phyloP scores from a whole-genome alignment of 2,329 filamentous ascomycete species.

The Fusarium circinatum region DNA sequence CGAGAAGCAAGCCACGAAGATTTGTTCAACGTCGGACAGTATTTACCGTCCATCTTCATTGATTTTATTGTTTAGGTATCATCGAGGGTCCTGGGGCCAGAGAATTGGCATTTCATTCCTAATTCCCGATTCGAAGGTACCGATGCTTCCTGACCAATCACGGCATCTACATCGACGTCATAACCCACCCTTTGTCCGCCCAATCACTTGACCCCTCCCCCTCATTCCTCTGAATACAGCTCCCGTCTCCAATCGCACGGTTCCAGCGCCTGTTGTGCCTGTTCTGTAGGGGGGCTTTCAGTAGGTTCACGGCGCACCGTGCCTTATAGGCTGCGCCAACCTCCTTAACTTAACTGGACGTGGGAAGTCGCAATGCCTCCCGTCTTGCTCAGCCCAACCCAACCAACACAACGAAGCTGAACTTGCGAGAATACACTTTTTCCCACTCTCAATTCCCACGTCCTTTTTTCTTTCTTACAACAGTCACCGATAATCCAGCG shows the following conservation, averaged over 20 bases:
- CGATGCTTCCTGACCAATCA: conserved; percentile 28
- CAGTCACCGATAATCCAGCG: neutral
- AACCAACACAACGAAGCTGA: conserved; percentile 9
- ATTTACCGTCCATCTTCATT: neutral
- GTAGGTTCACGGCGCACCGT: neutral
- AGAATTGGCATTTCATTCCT: neutral
- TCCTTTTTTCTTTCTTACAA: neutral
- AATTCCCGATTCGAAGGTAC: conserved; percentile 10
- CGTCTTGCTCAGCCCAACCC: neutral
- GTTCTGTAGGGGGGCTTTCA: conserved; percentile 3
- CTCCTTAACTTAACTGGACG: neutral
- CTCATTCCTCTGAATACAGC: conserved; percentile 22
- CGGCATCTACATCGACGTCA: conserved; percentile 34
- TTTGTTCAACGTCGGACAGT: neutral
- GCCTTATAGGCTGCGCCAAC: neutral
- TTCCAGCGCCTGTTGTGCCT: conserved; percentile 15
- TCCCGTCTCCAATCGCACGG: neutral
- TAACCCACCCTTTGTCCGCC: conserved; percentile 25
- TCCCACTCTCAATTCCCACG: neutral
- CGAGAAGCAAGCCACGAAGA: neutral
- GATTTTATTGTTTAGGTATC: neutral
- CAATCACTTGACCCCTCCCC: conserved; percentile 39
- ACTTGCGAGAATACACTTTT: conserved; percentile 22
- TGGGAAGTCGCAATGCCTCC: conserved; percentile 10
- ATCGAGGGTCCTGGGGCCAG: neutral